Evolutionary conservation across 2,329 filamentous ascomycete genomes (phyloP).

Genomic region (Fusarium falciforme): DNA sequence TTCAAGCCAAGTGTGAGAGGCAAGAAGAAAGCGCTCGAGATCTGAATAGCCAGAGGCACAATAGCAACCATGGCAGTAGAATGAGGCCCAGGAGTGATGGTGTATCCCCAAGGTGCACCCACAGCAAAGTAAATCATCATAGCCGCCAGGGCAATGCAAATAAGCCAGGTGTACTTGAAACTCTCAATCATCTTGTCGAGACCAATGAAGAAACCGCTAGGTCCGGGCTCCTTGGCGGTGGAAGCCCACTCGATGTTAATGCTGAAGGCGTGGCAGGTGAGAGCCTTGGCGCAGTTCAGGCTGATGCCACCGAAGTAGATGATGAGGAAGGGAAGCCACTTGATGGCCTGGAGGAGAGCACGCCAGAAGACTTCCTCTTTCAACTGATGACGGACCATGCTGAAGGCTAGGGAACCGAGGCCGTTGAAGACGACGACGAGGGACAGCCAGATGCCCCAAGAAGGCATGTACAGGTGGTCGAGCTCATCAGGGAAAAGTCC

Average conservation of each 20-base stretch:
- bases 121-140: conserved; percentile 43
- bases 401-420: conserved; percentile 34
- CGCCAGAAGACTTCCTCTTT: conserved; percentile 42
- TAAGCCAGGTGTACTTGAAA: conserved; percentile 52
- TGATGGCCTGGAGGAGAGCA: conserved; percentile 39
- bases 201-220: conserved; percentile 46
- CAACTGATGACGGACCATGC: conserved; percentile 41
- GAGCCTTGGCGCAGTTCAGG: conserved; percentile 43
- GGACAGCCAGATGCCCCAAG: conserved; percentile 71
- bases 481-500: conserved; percentile 76
- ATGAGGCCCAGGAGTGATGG: conserved; percentile 36
- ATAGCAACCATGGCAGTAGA: conserved; percentile 41
- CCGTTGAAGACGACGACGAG: conserved; percentile 42
- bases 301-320: conserved; percentile 47
- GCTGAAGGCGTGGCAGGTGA: conserved; percentile 42
- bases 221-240: conserved; percentile 43
- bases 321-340: conserved; percentile 44
- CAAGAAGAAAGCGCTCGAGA: conserved; percentile 36
- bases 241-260: conserved; percentile 46
- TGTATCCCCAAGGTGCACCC: conserved; percentile 41
- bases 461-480: conserved; percentile 76
- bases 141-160: conserved; percentile 37
- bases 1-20: conserved; percentile 16
- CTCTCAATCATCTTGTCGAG: conserved; percentile 57
- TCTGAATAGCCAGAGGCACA: conserved; percentile 40